These are phyloP conservation scores for Musa acuminata DNA, from an alignment of 176 grass and related monocot species.

Conservation along the genomic window DNA sequence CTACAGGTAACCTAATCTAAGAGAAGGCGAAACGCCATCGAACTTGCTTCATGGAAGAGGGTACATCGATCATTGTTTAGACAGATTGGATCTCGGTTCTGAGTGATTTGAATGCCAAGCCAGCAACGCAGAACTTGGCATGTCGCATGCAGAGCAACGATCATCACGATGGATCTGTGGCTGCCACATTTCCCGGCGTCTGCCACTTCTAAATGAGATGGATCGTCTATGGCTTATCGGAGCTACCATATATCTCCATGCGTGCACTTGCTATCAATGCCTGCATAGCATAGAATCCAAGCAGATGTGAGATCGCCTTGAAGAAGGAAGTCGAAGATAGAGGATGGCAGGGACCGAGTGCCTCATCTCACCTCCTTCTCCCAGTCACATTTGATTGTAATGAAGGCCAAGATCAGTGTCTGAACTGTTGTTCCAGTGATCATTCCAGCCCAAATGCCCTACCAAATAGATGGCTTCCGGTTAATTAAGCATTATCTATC, in stretches of 20 bases:
- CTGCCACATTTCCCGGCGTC: no score
- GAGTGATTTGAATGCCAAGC: no score
- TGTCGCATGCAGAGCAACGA: no score
- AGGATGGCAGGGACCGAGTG: neutral
- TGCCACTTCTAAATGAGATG: neutral
- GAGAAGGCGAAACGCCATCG: no score
- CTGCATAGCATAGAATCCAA: constrained; percentile 23
- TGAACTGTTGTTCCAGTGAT: constrained; percentile 82
- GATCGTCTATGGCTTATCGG: neutral
- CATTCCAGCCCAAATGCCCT: constrained; percentile 95
- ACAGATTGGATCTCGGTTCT: no score
- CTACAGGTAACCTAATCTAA: no score
- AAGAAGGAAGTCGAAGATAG: neutral
- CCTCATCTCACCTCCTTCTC: constrained; percentile 47
- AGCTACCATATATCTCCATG: constrained; percentile 32
- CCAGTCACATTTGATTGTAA: constrained; percentile 79
- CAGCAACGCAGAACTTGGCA: no score
- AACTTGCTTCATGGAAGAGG: no score
- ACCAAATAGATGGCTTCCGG: neutral
- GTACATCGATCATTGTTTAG: no score
- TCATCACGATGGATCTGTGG: no score
- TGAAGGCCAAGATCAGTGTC: constrained; percentile 54
- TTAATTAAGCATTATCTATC: no score
- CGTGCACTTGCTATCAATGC: constrained; percentile 50
- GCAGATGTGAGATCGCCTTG: neutral